Base-by-base conservation (phyloP, 768 basidiomycete species). In the Suillus luteus region DNA sequence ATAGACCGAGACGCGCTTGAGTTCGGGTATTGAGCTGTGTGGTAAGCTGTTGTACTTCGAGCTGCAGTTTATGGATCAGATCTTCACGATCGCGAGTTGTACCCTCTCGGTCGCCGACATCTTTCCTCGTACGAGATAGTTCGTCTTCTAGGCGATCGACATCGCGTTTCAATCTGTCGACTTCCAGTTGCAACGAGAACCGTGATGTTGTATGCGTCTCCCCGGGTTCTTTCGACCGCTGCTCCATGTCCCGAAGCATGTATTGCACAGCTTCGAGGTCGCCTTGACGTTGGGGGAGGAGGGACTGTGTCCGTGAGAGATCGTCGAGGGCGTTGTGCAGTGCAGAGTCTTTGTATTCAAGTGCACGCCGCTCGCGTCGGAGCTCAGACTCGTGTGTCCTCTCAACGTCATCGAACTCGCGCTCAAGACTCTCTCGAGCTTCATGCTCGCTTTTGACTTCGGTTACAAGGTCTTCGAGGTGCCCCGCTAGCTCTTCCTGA, bases 171-270 rank as follows among this genome's bases (percentile, higher is more conserved):
- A 95, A 77, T 2, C 94, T 80, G 66, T 98, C 96, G 1, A 92
- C 81, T 75, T 99, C 96, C n/a, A 98, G 84, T 73, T 97, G 93
- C 38, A 98, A 78, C 0, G 92, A 92, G 79, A 94, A 93, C 51
- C 87, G 82, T 24, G 94, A 90, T 3, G 88, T 89, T 0, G 90
- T 90, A 70, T 91, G 91, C 14, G 88, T 86, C 77, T 96, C 93
- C 22, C 96, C 95, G 0, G 89, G 82, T 62, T 86, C 83, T 76
- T 89, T 89, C 27, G 88, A 86, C 74, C 95, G 93, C 35, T 82
- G 79, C 71, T 97, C 94, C 55, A 92, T 75, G 1, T 80, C 75
- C 66, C 86, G 86, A n/a, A n/a, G n/a, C n/a, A n/a, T n/a, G n/a
- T n/a, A n/a, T n/a, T n/a, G n/a, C n/a, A n/a, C n/a, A n/a, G n/a